Conservation (phyloP, 2,329 filamentous ascomycete genomes). For the Cytospora piceae region DNA sequence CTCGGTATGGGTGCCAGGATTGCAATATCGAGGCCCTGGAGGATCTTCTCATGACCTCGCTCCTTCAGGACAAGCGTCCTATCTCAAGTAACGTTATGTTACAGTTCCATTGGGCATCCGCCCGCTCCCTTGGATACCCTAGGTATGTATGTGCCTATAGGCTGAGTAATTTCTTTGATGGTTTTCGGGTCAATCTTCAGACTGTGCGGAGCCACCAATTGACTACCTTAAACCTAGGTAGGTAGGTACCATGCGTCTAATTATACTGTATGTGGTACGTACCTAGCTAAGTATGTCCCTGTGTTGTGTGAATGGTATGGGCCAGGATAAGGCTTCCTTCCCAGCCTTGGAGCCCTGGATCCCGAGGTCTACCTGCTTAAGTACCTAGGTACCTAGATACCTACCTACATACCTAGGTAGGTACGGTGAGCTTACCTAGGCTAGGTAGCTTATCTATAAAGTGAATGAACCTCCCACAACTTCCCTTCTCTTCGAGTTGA, state of each 20-base stretch:
- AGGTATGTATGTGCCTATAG: background rate
- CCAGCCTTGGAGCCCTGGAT: too few relatives aligned
- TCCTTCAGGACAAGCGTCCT: background rate
- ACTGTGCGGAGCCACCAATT: constrained; percentile 18
- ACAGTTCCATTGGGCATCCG: constrained; percentile 9
- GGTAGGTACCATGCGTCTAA: constrained; percentile 6
- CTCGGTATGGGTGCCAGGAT: constrained; percentile 18
- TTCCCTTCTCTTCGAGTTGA: background rate
- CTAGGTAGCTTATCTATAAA: constrained; percentile 25
- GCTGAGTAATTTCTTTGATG: background rate
- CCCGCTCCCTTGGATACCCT: constrained; percentile 14
- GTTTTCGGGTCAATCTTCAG: background rate
- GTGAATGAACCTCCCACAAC: constrained; percentile 11
- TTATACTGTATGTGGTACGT: too few relatives aligned
- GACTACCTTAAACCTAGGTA: too few relatives aligned
- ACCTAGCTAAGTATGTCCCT: too few relatives aligned
- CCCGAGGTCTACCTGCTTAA: background rate
- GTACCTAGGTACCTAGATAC: background rate
- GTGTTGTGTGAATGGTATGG: too few relatives aligned
- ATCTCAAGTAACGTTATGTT: constrained; percentile 11
- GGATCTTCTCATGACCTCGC: constrained; percentile 14
- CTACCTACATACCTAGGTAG: constrained; percentile 2
- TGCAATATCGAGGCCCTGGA: background rate
- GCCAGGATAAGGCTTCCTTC: too few relatives aligned
- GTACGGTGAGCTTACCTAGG: background rate